Base-by-base conservation (phyloP, 2,329 filamentous ascomycete genomes). In the Fusarium lyarnte region DNA sequence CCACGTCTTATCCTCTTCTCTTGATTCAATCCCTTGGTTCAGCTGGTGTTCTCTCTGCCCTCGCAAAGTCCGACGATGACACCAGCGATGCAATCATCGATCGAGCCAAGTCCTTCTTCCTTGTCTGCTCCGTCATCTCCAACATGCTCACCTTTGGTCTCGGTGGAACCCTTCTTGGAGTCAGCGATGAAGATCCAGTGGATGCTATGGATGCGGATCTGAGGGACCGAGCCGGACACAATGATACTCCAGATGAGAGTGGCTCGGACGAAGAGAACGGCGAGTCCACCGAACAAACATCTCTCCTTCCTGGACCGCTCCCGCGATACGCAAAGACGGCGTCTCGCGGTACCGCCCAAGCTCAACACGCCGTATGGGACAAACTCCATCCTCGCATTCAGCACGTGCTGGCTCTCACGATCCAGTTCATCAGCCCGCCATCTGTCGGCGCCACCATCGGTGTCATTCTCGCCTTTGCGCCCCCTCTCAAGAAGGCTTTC, bases 131-230 rank as follows among this genome's bases (percentile, higher is more conserved):
- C n/a, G 69, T 71, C 31, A 35, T 72, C 27, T 71, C 69, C 39
- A 71, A 71, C 25, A 71, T 72, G 68, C 57, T 71, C 23, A 71
- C 69, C 9, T 71, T 71, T 33, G 68, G 69, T 12, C 53, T 71
- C 6, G 68, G 69, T 5, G 69, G 69, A 35, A 58, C 45, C 17
- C 68, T 71, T 10, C 69, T 71, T 16, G 69, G 69, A 12, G 62
- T 63, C 31, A 58, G 54, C 6, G 69, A 71, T 9, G 63, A 71
- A 10, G 67, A 71, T 23, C 69, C 69, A 11, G 67, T 71, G 17
- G 69, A 71, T 13, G 31, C 63, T 13, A 68, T 71, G 69, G 49
- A 71, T 14, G 52, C 39, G 6, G 62, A 55, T 10, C 16, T 71
- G 12, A 69, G 69, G 13, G 39, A 71, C 17, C 36, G 69, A 25